phyloP scores from a whole-genome alignment of 2,329 filamentous ascomycete species.

The Diaporthe velutina region DNA sequence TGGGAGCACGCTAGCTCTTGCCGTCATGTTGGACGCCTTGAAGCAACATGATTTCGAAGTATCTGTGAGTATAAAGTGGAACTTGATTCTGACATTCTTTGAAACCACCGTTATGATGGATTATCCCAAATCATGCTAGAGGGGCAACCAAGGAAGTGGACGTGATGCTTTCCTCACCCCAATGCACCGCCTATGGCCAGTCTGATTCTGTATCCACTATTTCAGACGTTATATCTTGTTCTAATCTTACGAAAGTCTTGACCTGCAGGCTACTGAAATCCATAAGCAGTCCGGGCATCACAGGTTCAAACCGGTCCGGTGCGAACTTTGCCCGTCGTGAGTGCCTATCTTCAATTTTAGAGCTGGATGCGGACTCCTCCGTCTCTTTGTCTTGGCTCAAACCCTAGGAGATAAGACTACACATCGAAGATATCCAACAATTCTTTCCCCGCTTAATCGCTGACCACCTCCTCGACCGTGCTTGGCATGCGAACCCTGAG shows the following conservation, averaged over 20 bases:
- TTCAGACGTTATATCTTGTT: background rate
- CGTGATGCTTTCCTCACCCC: background rate
- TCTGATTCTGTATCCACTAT: background rate
- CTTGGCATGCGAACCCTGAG: background rate
- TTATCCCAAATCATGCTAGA: background rate
- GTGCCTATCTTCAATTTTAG: constrained; percentile 13
- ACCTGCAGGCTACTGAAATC: background rate
- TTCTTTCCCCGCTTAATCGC: constrained; percentile 1
- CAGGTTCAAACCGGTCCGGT: background rate
- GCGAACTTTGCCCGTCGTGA: background rate
- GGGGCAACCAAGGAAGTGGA: too few relatives aligned
- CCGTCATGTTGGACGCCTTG: background rate
- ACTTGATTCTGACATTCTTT: too few relatives aligned
- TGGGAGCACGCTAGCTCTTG: background rate
- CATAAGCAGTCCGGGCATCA: background rate
- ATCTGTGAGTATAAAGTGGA: background rate
- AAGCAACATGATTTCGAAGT: background rate
- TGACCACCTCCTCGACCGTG: background rate
- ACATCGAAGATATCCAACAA: background rate
- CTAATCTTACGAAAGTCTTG: background rate
- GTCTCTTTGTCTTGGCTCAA: background rate
- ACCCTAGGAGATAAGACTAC: background rate
- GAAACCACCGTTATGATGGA: accelerated
- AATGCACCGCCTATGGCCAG: background rate
- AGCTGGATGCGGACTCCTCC: background rate